Conservation (phyloP, 1,284 basidiomycete genomes). For the Tetrapyrgos nigripes region DNA sequence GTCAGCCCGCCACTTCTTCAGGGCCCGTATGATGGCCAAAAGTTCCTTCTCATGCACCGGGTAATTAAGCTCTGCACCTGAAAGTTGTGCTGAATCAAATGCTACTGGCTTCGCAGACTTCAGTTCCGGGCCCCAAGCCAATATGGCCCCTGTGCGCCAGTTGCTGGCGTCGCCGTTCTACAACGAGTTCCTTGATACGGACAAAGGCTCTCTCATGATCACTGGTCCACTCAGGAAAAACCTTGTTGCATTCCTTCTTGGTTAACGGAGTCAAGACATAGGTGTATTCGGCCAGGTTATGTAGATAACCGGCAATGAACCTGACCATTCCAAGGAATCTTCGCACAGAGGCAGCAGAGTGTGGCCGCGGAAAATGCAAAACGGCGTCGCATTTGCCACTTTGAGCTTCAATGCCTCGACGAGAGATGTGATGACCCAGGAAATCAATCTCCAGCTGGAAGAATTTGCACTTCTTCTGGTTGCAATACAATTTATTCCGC, state of each 20-base stretch:
- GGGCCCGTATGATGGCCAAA: slow-evolving; percentile 29
- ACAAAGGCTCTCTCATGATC: slow-evolving; percentile 32
- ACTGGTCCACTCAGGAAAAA: slow-evolving; percentile 27
- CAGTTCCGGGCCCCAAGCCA: slow-evolving; percentile 27
- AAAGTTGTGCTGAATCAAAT: too few species aligned
- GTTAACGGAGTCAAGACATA: slow-evolving; percentile 33
- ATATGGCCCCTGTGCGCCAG: slow-evolving; percentile 35
- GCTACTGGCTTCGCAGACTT: too few species aligned
- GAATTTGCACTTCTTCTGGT: slow-evolving; percentile 29
- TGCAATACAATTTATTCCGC: neutral
- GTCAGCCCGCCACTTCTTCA: slow-evolving; percentile 32
- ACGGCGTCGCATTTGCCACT: neutral
- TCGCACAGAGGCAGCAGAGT: slow-evolving; percentile 25
- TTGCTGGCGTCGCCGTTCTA: slow-evolving; percentile 31
- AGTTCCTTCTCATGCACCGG: too few species aligned
- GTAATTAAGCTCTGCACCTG: too few species aligned
- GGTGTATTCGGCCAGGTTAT: slow-evolving; percentile 30
- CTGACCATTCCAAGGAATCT: slow-evolving; percentile 38
- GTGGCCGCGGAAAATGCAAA: slow-evolving; percentile 30
- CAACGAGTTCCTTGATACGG: slow-evolving; percentile 32
- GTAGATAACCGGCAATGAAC: slow-evolving; percentile 35
- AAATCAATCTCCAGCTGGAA: too few species aligned
- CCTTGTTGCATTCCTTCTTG: slow-evolving; percentile 17
- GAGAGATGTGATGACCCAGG: too few species aligned
- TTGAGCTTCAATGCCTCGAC: too few species aligned